These are phyloP conservation scores for Diutina sp. DNA, from an alignment of 1,139 yeast species.

Conservation along the genomic window DNA sequence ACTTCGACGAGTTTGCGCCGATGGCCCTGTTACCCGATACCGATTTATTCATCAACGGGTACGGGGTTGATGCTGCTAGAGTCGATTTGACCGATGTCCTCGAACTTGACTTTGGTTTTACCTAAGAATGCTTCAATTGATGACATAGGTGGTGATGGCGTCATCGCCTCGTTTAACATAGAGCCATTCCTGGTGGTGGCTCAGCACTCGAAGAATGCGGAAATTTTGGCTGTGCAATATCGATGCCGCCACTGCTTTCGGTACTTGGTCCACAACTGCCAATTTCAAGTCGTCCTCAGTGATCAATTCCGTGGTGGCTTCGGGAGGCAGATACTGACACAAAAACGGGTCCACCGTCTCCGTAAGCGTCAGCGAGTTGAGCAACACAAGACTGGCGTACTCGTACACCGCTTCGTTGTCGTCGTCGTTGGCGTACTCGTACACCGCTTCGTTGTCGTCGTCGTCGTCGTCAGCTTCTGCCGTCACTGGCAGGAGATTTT, in stretches of 20 bases:
- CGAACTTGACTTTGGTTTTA: background rate
- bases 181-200: background rate
- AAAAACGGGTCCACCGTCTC: background rate
- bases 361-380: background rate
- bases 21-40: background rate
- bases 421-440: background rate
- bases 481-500: background rate
- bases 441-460: background rate
- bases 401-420: background rate
- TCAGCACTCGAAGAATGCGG: background rate
- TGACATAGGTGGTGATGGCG: background rate
- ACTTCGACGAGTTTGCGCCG: background rate
- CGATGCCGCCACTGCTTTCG: background rate
- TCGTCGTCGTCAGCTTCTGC: background rate
- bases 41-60: background rate
- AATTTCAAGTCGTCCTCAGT: background rate
- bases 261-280: background rate
- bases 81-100: background rate
- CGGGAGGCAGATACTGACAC: background rate
- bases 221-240: background rate
- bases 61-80: background rate
- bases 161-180: background rate
- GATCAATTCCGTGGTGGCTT: background rate
- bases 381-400: background rate
- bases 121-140: too few relatives aligned